A percentile compares a stretch with the other conserved stretches of the same genome.
Evolutionary conservation across 768 basidiomycete species (phyloP).

Genomic region (Kwoniella botswanensis): DNA sequence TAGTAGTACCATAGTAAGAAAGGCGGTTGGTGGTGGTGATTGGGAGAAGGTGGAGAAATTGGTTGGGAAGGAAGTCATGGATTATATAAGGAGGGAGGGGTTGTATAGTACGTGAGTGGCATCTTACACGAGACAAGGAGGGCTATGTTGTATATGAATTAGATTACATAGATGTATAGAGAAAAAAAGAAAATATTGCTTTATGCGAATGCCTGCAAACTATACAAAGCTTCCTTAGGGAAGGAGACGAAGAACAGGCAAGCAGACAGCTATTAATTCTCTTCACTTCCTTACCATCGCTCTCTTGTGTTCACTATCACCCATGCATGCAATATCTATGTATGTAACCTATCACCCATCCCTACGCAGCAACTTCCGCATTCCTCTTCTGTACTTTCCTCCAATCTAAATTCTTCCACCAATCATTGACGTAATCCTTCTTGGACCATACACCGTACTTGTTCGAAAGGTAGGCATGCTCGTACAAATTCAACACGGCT

Average conservation of each 20-base stretch:
- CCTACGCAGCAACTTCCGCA: not conserved
- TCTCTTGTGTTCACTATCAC: not conserved
- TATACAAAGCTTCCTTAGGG: too few species aligned
- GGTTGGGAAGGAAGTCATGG: slow-evolving; percentile 62
- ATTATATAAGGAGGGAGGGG: slow-evolving; percentile 64
- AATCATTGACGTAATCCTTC: slow-evolving; percentile 52
- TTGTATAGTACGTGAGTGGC: slow-evolving; percentile 50
- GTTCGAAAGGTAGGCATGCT: slow-evolving; percentile 51
- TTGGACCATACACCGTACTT: slow-evolving; percentile 53
- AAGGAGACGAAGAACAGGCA: too few species aligned
- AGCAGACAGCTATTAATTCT: too few species aligned
- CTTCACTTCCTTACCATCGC: too few species aligned
- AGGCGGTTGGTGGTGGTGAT: slow-evolving; percentile 57
- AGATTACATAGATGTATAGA: not conserved
- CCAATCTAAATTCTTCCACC: slow-evolving; percentile 55
- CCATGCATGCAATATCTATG: not conserved
- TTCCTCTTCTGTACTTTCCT: slow-evolving; percentile 34
- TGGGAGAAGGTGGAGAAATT: slow-evolving; percentile 54
- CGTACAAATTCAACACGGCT: slow-evolving; percentile 53
- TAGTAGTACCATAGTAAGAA: slow-evolving; percentile 74
- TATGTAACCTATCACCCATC: not conserved
- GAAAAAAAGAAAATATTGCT: not conserved
- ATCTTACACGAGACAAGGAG: not conserved
- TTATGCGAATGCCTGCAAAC: too few species aligned
- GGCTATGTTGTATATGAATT: not conserved